Evolutionary conservation across 2,329 filamentous ascomycete species (phyloP).

Genomic region (Pseudogymnoascus sp.): DNA sequence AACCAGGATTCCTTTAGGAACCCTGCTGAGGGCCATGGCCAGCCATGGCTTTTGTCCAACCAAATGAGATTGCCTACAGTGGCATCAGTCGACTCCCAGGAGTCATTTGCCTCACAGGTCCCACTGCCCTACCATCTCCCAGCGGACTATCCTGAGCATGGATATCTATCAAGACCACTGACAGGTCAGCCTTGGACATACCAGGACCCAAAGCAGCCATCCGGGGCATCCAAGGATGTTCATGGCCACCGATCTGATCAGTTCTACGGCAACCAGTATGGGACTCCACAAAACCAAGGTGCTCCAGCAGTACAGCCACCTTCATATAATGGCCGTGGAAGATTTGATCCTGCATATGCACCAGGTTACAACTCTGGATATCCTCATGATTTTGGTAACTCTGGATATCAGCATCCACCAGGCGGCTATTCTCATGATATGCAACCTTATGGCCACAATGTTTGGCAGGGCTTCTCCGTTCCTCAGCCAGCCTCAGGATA

Average conservation of each 20-base stretch:
- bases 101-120: slow-evolving; percentile 23
- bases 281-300: background rate
- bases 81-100: slow-evolving; percentile 17
- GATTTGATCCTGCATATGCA: background rate
- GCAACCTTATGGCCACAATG: background rate
- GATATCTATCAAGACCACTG: background rate
- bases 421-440: background rate
- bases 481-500: background rate
- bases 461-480: background rate
- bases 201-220: background rate
- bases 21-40: background rate
- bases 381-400: background rate
- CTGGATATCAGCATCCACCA: background rate
- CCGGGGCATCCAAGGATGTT: background rate
- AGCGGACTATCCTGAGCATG: background rate
- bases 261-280: background rate
- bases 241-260: background rate
- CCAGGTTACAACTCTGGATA: background rate
- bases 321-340: background rate
- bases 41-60: background rate
- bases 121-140: slow-evolving; percentile 21
- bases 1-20: background rate
- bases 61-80: background rate
- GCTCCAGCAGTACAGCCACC: slow-evolving; percentile 11
- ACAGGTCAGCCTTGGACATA: slow-evolving; percentile 8